phyloP scores from a whole-genome alignment of 306 rosid species.

The Vigna reflexopilosa region DNA sequence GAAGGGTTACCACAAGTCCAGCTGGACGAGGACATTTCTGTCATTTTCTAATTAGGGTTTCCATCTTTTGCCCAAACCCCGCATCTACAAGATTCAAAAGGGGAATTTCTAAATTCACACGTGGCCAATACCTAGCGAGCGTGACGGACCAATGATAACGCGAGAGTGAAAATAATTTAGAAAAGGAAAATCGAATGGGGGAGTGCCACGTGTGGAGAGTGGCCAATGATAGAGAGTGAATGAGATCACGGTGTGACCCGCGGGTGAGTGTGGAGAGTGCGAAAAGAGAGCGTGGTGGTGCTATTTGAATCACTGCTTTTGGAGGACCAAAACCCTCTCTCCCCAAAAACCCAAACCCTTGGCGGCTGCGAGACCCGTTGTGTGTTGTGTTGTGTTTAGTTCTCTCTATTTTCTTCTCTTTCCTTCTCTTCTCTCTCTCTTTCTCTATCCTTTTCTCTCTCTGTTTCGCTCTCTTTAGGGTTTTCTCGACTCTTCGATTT shows the following conservation, averaged over 20 bases:
- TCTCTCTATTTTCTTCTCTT: conserved; percentile 12
- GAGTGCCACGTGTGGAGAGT: conserved; percentile 27
- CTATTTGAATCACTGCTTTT: conserved; percentile 99
- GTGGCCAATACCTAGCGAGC: background rate
- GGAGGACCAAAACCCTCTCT: conserved; percentile 86
- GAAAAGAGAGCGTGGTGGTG: conserved; percentile 66
- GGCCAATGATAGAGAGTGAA: conserved; percentile 17
- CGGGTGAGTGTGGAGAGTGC: conserved; percentile 50
- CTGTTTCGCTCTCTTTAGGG: conserved; percentile 49
- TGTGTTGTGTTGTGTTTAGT: background rate
- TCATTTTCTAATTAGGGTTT: conserved; percentile 81
- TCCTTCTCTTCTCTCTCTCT: conserved; percentile 1
- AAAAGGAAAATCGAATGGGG: fast-evolving
- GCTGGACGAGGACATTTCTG: conserved; percentile 60
- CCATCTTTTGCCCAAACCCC: conserved; percentile 44
- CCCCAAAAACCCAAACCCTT: conserved; percentile 92
- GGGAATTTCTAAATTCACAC: background rate
- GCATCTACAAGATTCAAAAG: conserved; percentile 46
- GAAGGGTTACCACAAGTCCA: conserved; percentile 35
- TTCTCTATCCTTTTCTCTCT: background rate
- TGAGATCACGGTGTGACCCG: conserved; percentile 53
- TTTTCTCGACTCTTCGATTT: conserved; percentile 49
- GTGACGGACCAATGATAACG: conserved; percentile 47
- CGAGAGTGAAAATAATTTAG: background rate
- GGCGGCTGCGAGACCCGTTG: conserved; percentile 96